These are phyloP conservation scores for Meyerozyma smithsonii DNA, from an alignment of 1,139 yeast species.

Conservation along the genomic window DNA sequence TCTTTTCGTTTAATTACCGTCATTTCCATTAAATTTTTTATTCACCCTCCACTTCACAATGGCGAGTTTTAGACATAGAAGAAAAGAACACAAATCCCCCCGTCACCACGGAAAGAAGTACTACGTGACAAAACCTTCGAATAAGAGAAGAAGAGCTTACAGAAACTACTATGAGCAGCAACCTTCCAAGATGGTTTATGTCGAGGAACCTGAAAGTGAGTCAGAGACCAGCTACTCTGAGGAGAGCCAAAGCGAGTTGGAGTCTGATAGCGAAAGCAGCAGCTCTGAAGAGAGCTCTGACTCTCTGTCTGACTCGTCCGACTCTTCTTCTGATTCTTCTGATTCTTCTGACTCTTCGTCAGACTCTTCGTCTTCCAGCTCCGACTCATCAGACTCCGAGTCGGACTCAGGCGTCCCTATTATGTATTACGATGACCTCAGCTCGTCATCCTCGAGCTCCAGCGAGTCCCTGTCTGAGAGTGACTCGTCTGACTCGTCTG, in stretches of 20 bases:
- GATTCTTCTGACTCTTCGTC: too few relatives aligned
- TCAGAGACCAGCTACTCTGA: conserved; percentile 10
- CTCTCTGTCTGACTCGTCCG: not conserved
- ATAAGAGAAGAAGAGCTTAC: conserved; percentile 16
- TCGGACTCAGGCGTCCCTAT: conserved; percentile 2
- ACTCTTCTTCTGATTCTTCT: not conserved
- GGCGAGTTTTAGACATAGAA: conserved; percentile 2
- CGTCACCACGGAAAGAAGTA: conserved; percentile 7
- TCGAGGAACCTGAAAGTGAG: conserved; percentile 37
- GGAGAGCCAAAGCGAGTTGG: conserved; percentile 5
- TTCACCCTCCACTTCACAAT: not conserved
- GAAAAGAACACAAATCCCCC: not conserved
- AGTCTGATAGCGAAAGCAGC: not conserved
- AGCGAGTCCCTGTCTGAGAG: not conserved
- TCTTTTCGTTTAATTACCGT: not conserved
- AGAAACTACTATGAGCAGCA: conserved; percentile 33
- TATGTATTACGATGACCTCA: conserved; percentile 7
- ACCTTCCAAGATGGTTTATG: conserved; percentile 28
- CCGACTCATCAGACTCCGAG: too few relatives aligned
- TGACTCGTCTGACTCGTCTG: conserved; percentile 5
- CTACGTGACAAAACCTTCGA: conserved; percentile 17
- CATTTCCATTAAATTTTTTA: not conserved
- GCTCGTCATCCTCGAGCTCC: not conserved
- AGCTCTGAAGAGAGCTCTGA: not conserved
- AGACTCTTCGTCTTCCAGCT: not conserved